phyloP scores from a whole-genome alignment of 257 asterid genomes.

The Solanum pinnatisectum region DNA sequence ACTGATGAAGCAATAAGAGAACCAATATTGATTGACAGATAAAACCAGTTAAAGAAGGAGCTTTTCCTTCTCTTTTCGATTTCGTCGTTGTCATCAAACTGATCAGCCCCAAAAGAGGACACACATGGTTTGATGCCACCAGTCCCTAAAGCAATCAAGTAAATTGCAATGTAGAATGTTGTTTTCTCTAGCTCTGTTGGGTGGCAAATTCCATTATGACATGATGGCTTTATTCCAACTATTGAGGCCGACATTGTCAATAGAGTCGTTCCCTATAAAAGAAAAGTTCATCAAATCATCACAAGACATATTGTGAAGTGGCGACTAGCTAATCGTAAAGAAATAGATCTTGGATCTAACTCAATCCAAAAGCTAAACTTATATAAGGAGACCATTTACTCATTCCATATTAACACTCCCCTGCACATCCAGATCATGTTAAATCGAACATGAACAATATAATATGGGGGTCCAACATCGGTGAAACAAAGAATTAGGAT shows the following conservation, averaged over 20 bases:
- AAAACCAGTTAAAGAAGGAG: neutral
- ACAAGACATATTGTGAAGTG: neutral
- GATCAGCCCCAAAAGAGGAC: neutral
- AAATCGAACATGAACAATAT: neutral
- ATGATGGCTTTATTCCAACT: slow-evolving; percentile 46
- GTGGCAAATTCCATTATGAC: slow-evolving; percentile 29
- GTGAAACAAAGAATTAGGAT: neutral
- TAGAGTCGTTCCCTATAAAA: slow-evolving; percentile 59
- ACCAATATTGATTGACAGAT: neutral
- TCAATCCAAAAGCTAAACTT: neutral
- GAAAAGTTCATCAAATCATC: neutral
- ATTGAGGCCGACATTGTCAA: slow-evolving; percentile 61
- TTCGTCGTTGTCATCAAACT: neutral
- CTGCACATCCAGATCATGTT: neutral
- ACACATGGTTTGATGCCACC: neutral
- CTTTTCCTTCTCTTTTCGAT: neutral
- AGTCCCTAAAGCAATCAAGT: neutral
- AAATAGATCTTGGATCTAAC: neutral
- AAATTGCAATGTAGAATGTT: neutral
- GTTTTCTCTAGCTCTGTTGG: slow-evolving; percentile 20
- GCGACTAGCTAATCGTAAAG: neutral
- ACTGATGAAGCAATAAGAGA: neutral
- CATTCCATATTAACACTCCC: neutral
- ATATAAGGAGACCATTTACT: neutral
- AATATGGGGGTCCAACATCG: neutral